Evolutionary conservation across 805 yeast genomes (phyloP).

Genomic region (Metschnikowia borealis): DNA sequence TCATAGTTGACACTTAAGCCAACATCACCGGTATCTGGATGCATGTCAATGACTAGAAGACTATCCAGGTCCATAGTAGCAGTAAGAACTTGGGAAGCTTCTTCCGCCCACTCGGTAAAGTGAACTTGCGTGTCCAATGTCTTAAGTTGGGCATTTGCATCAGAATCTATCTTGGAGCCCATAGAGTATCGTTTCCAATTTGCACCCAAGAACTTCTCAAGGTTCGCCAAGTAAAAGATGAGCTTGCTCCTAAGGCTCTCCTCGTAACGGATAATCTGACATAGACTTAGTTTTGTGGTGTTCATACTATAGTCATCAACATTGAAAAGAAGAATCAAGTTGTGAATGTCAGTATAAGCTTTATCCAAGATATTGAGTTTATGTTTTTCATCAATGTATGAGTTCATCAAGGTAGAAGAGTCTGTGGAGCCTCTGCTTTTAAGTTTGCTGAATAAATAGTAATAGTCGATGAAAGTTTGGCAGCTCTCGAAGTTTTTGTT

Average conservation of each 20-base stretch:
- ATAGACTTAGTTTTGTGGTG: background rate
- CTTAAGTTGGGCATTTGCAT: slow-evolving; percentile 41
- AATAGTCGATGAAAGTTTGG: slow-evolving; percentile 25
- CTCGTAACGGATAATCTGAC: slow-evolving; percentile 3
- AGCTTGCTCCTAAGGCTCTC: slow-evolving; percentile 17
- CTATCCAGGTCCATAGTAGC: background rate
- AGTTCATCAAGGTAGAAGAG: slow-evolving; percentile 10
- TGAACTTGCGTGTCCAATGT: slow-evolving; percentile 42
- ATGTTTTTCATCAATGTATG: slow-evolving; percentile 34
- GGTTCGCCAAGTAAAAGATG: slow-evolving; percentile 20
- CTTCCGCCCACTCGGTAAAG: slow-evolving; percentile 48
- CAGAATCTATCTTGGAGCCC: slow-evolving; percentile 59
- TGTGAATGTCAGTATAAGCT: slow-evolving; percentile 26
- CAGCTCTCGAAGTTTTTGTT: slow-evolving; percentile 27
- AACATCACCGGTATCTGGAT: background rate
- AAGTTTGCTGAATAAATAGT: slow-evolving; percentile 23
- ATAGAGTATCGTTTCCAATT: slow-evolving; percentile 37
- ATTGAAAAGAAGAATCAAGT: slow-evolving; percentile 6
- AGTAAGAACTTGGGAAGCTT: slow-evolving; percentile 6
- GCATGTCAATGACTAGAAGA: slow-evolving; percentile 2
- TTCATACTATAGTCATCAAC: background rate
- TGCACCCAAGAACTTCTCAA: slow-evolving; percentile 27
- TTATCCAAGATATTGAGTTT: slow-evolving; percentile 28
- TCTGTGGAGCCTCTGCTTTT: slow-evolving; percentile 8
- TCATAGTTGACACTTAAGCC: slow-evolving; percentile 5